A percentile compares a stretch with the other conserved stretches of the same genome.
Evolutionary conservation across 169 alveolate species (phyloP).

Genomic region (Plasmodium gonderi): DNA sequence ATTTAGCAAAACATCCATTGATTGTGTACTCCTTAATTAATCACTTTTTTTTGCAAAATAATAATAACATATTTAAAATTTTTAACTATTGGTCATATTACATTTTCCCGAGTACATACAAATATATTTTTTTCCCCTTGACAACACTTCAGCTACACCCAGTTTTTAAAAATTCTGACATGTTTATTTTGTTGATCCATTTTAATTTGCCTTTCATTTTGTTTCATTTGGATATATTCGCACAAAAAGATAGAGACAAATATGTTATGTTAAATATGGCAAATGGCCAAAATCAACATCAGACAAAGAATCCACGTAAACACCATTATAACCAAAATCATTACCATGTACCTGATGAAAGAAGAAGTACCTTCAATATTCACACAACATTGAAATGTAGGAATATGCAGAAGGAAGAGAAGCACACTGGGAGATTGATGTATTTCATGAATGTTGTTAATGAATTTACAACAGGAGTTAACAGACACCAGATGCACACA

Average conservation of each 20-base stretch:
- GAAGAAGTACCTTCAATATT: not conserved
- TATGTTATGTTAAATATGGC: slow-evolving; percentile 12
- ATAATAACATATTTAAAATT: slow-evolving; percentile 39
- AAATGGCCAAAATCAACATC: not conserved
- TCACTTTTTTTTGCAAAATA: slow-evolving; percentile 48
- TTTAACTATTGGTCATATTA: slow-evolving; percentile 51
- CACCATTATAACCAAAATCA: not conserved
- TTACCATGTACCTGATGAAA: not conserved
- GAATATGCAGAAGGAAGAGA: not conserved
- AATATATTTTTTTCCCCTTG: slow-evolving; percentile 46
- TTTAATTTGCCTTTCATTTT: slow-evolving; percentile 60
- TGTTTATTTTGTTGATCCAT: slow-evolving; percentile 44
- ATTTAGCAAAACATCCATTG: slow-evolving; percentile 30
- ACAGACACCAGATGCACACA: slow-evolving; percentile 17
- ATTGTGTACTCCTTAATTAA: slow-evolving; percentile 54
- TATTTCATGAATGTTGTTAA: slow-evolving; percentile 11
- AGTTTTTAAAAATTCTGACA: slow-evolving; percentile 26
- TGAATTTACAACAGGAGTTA: slow-evolving; percentile 19
- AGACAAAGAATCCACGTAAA: not conserved
- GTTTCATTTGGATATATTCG: slow-evolving; percentile 46
- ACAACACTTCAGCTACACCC: slow-evolving; percentile 41
- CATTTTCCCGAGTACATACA: slow-evolving; percentile 62
- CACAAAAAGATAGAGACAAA: slow-evolving; percentile 31
- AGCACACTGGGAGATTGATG: not conserved
- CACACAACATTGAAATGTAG: not conserved